phyloP scores from a whole-genome alignment of 257 asterid species.

The Gardenia jasminoides region DNA sequence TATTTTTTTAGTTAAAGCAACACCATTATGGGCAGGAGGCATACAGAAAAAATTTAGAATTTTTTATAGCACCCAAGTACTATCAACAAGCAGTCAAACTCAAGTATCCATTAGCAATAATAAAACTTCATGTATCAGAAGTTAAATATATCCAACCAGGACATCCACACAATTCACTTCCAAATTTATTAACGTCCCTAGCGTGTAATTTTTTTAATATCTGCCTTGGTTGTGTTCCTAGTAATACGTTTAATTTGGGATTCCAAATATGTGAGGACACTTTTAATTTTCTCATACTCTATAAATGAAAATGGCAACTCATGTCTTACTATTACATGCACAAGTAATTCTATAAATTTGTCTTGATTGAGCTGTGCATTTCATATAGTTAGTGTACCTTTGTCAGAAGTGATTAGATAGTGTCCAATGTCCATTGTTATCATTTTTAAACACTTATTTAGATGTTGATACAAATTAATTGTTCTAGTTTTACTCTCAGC shows the following conservation, averaged over 20 bases:
- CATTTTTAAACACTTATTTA: no score
- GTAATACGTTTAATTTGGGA: neutral
- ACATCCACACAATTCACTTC: neutral
- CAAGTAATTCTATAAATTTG: neutral
- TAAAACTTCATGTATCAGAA: neutral
- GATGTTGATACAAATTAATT: no score
- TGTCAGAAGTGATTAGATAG: neutral
- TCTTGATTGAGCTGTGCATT: neutral
- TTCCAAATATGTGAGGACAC: neutral
- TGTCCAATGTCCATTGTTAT: neutral
- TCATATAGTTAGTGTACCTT: neutral
- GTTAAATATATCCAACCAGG: neutral
- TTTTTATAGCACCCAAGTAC: neutral
- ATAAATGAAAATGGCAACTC: no score
- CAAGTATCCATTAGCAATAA: neutral
- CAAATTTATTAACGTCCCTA: neutral
- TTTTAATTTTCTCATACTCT: no score
- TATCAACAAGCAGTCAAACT: neutral
- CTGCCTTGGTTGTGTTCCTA: neutral
- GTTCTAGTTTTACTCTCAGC: no score
- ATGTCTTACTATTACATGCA: neutral
- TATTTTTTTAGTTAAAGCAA: neutral
- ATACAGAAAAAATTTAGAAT: neutral
- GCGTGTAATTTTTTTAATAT: neutral
- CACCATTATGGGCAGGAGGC: neutral